Base-by-base conservation (phyloP, 192 early-diverging fungal species). In the Coemansia sp. region DNA sequence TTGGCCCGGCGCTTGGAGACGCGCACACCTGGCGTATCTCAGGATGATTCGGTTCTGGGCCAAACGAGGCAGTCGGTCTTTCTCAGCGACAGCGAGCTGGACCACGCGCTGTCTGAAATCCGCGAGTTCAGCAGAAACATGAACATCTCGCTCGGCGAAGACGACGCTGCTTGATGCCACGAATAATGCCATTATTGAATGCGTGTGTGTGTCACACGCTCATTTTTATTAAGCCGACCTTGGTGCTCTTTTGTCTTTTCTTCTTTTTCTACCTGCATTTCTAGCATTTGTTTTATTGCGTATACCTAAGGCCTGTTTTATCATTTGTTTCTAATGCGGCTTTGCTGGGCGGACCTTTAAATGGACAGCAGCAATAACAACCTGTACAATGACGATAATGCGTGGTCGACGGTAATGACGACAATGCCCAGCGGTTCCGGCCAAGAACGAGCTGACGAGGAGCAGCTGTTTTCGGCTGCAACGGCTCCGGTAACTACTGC, bases 61-160 rank as follows among this genome's bases (percentile, higher is more conserved):
- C 66, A n/a, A 54, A 26, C 36, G n/a, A 42, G 47, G 38, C 65
- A 55, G 46, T 78, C 75, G 53, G 66, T 58, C 10, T 78, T 78
- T 37, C 70, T 78, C 6, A 78, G 62, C 59, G 75, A 78, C 51
- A 71, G 61, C 62, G 70, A 78, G 63, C 60, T 78, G 62, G 63
- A 69, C 38, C 75, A 66, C 3, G 75, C 75, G 28, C 51, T 78
- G 66, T 51, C 60, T 3, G 75, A 78, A 44, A 78, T 78, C 61
- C 66, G 59, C n/a, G 70, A 78, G 66, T 78, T 78, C 21, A 66
- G 75, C 46, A 70, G 63, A 8, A 62, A 72, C 54, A 78, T 78
- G 75, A 68, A 78, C 49, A 77, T 77, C 5, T 57, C 42, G 18
- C 53, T 70, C 37, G 72, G 60, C 25, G 60, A 70, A 18, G 68